Conservation (phyloP, 331 rosid genomes). For the Dryas integrifolia region DNA sequence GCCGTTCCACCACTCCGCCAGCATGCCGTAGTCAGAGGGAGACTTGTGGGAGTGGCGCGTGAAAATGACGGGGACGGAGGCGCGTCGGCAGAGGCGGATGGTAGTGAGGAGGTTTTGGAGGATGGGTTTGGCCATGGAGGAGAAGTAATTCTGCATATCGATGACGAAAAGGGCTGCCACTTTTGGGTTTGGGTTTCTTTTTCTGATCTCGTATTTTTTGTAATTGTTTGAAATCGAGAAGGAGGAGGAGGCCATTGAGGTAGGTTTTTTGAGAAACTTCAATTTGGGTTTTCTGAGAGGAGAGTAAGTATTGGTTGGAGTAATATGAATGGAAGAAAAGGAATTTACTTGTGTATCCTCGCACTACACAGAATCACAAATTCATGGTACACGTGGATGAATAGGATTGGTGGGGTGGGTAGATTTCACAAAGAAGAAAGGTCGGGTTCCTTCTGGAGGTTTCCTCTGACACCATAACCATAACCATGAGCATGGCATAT, state of each 20-base stretch:
- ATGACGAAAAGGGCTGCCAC: constrained; percentile 52
- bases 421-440: no score
- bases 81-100: constrained; percentile 53
- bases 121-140: constrained; percentile 50
- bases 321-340: no score
- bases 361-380: no score
- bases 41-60: constrained; percentile 64
- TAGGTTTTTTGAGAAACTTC: background rate
- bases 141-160: constrained; percentile 63
- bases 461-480: background rate
- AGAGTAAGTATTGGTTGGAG: no score
- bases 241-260: background rate
- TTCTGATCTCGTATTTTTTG: constrained; percentile 44
- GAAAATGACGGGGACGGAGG: constrained; percentile 63
- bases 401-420: background rate
- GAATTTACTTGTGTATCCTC: no score
- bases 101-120: constrained; percentile 52
- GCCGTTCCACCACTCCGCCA: constrained; percentile 65
- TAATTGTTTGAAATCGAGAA: constrained; percentile 19
- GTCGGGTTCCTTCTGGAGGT: constrained; percentile 6
- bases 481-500: background rate
- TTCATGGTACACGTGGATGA: background rate
- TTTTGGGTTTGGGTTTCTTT: constrained; percentile 46
- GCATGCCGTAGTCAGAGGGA: constrained; percentile 49
- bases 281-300: no score